Evolutionary conservation across 2,329 filamentous ascomycete genomes (phyloP).

Genomic region (Clarireedia hainanense): DNA sequence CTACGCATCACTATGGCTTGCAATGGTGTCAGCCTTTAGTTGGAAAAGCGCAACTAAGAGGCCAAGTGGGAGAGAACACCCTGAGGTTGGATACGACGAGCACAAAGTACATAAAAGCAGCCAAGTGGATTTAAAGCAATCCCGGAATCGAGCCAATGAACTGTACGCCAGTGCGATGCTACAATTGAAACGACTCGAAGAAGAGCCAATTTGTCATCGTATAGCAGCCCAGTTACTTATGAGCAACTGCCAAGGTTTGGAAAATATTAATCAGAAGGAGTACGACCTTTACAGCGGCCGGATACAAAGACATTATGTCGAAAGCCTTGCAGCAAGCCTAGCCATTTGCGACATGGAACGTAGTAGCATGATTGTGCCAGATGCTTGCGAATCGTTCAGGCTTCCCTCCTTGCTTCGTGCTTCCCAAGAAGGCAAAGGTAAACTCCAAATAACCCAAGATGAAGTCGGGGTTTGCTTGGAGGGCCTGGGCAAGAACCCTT

Average conservation of each 20-base stretch:
- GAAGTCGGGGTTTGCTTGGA: slow-evolving; percentile 43
- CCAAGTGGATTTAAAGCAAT: slow-evolving; percentile 17
- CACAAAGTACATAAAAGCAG: slow-evolving; percentile 1
- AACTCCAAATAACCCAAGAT: slow-evolving; percentile 21
- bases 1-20: neutral
- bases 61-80: neutral
- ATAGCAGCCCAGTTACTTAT: slow-evolving; percentile 28
- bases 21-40: slow-evolving; percentile 1
- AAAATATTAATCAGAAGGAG: slow-evolving; percentile 23
- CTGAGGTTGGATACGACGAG: neutral
- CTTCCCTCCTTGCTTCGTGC: slow-evolving; percentile 29
- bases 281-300: slow-evolving; percentile 23
- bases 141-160: slow-evolving; percentile 18
- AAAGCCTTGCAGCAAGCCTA: slow-evolving; percentile 52
- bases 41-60: neutral
- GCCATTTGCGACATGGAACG: slow-evolving; percentile 55
- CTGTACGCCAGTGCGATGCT: slow-evolving; percentile 28
- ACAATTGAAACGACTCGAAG: slow-evolving; percentile 25
- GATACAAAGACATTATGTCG: slow-evolving; percentile 39
- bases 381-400: slow-evolving; percentile 40
- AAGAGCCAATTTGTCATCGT: slow-evolving; percentile 28
- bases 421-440: slow-evolving; percentile 29
- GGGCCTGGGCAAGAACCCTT: slow-evolving; percentile 44
- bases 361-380: slow-evolving; percentile 42
- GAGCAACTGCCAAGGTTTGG: slow-evolving; percentile 27